These are phyloP conservation scores for Stromatinia cepivora DNA, from an alignment of 2,329 filamentous ascomycete species.

Conservation along the genomic window DNA sequence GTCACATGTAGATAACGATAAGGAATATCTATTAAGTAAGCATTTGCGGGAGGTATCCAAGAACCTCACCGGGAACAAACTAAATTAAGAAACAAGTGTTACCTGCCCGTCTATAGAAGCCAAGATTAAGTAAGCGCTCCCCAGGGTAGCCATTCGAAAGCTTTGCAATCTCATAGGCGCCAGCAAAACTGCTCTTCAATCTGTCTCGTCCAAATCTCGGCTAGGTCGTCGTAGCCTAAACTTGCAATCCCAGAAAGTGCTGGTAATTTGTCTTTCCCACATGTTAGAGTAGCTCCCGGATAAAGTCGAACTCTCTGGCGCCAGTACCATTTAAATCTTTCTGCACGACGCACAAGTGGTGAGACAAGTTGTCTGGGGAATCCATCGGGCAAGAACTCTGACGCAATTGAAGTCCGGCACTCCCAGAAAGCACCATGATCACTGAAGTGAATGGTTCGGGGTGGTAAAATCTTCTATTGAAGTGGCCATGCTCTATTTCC, in stretches of 20 bases:
- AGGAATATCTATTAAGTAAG: background rate
- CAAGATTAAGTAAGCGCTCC: conserved; percentile 29
- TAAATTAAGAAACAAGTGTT: too few relatives aligned
- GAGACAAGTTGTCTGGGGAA: background rate
- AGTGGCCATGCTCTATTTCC: conserved; percentile 6
- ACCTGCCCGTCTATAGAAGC: conserved; percentile 18
- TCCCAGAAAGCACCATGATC: conserved; percentile 25
- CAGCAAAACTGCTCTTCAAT: conserved; percentile 27
- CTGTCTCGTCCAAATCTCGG: conserved; percentile 28
- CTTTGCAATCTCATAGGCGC: background rate
- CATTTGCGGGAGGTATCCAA: too few relatives aligned
- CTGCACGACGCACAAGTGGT: background rate
- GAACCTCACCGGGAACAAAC: background rate
- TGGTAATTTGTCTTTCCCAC: conserved; percentile 28
- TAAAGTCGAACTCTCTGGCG: conserved; percentile 27
- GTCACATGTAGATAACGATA: conserved; percentile 16
- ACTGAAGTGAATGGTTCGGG: conserved; percentile 24
- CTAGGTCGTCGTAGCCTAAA: conserved; percentile 24
- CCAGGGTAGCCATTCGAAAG: conserved; percentile 19
- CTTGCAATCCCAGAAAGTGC: conserved; percentile 35
- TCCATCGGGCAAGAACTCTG: conserved; percentile 25
- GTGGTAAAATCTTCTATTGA: background rate
- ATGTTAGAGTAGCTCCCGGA: conserved; percentile 32
- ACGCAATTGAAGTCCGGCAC: conserved; percentile 23
- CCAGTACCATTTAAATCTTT: conserved; percentile 14